phyloP scores from a whole-genome alignment of 768 basidiomycete species.

The Myochromella boudieri region DNA sequence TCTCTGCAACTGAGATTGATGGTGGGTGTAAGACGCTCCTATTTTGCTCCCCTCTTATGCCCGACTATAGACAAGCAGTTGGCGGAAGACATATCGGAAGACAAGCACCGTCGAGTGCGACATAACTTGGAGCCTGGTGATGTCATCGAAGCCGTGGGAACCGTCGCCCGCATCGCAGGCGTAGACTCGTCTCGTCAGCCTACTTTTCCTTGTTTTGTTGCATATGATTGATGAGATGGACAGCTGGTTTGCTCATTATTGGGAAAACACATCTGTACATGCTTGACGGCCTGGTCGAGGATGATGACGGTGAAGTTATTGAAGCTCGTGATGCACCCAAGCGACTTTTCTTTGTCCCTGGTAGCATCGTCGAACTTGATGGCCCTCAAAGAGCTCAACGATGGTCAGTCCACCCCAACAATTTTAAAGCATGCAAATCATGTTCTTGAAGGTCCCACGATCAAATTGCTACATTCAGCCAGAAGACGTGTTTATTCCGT shows the following conservation, averaged over 20 bases:
- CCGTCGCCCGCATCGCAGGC: constrained; percentile 84
- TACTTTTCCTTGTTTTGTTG: background rate
- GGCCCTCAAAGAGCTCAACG: constrained; percentile 78
- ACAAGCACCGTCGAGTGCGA: constrained; percentile 84
- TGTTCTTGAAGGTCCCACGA: constrained; percentile 62
- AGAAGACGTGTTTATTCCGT: constrained; percentile 85
- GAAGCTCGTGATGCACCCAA: constrained; percentile 85
- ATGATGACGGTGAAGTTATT: constrained; percentile 84
- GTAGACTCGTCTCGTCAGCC: constrained; percentile 87
- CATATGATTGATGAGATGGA: background rate
- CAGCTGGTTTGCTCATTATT: constrained; percentile 86
- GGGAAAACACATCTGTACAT: constrained; percentile 87
- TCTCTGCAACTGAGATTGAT: constrained; percentile 60
- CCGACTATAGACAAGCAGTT: constrained; percentile 48
- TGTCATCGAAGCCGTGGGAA: constrained; percentile 82
- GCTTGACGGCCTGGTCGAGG: constrained; percentile 86
- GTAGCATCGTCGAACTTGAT: constrained; percentile 78
- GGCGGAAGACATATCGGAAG: constrained; percentile 79
- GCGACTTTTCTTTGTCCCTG: constrained; percentile 80
- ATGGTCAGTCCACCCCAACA: constrained; percentile 52
- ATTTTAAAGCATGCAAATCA: background rate
- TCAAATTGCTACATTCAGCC: constrained; percentile 75
- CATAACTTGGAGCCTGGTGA: constrained; percentile 89
- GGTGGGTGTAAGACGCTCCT: constrained; percentile 34
- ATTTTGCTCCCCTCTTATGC: background rate